Evolutionary conservation across 2,329 filamentous ascomycete species (phyloP).

Genomic region (Xylaria sp.): DNA sequence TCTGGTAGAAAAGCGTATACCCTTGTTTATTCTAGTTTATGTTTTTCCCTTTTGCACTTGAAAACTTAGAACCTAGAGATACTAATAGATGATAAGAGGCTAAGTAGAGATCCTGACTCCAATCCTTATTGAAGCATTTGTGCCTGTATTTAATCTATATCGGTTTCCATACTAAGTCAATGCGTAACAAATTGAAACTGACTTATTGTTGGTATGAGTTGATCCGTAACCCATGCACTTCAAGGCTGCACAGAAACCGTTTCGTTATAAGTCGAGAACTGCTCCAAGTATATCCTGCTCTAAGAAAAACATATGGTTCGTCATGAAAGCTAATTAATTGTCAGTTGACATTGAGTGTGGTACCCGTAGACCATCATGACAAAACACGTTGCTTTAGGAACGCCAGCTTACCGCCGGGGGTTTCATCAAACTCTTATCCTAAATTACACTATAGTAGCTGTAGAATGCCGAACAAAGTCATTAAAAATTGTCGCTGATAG

Average conservation of each 20-base stretch:
- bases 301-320: neutral
- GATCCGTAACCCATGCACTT: neutral
- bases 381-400: constrained; percentile 1
- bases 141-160: neutral
- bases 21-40: neutral
- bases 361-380: neutral
- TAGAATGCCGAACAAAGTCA: neutral
- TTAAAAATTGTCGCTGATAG: neutral
- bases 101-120: neutral
- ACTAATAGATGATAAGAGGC: neutral
- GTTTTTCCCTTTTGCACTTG: neutral
- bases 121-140: neutral
- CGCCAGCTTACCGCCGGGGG: constrained; percentile 7
- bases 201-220: neutral
- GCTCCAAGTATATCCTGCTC: neutral
- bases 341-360: neutral
- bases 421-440: constrained; percentile 17
- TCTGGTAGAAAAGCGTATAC: neutral
- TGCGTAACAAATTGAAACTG: neutral
- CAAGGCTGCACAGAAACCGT: neutral
- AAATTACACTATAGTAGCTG: constrained; percentile 4
- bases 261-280: neutral
- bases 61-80: neutral
- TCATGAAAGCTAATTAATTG: neutral
- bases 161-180: neutral